These are phyloP conservation scores for Eucalyptus grandis DNA, from an alignment of 345 rosid species.

Conservation along the genomic window DNA sequence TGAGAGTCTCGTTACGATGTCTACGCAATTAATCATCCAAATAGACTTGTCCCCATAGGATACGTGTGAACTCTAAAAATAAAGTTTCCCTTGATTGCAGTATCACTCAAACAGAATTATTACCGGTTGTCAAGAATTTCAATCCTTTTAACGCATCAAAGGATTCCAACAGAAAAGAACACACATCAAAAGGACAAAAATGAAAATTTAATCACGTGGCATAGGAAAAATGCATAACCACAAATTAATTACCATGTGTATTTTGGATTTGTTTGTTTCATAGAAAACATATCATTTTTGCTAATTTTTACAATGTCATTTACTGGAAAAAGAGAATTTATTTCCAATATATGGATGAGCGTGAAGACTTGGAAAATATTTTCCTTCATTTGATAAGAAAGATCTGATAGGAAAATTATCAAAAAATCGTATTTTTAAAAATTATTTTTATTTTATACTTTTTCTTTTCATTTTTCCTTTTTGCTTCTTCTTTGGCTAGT, in stretches of 20 bases:
- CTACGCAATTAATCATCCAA: neutral
- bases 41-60: neutral
- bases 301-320: too few species aligned
- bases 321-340: too few species aligned
- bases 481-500: too few species aligned
- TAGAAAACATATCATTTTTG: too few species aligned
- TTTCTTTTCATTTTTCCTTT: too few species aligned
- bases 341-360: too few species aligned
- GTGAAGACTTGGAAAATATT: too few species aligned
- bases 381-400: too few species aligned
- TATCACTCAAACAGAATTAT: neutral
- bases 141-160: neutral
- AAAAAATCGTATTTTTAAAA: too few species aligned
- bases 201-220: neutral
- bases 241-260: neutral
- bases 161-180: neutral
- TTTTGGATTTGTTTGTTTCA: too few species aligned
- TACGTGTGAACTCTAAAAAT: neutral
- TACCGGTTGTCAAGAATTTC: neutral
- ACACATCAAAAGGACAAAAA: neutral
- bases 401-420: too few species aligned
- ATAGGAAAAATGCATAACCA: neutral
- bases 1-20: neutral
- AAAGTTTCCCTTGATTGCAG: neutral
- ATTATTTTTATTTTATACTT: too few species aligned